Base-by-base conservation (phyloP, 192 early-diverging fungal species). In the Coemansia sp. region DNA sequence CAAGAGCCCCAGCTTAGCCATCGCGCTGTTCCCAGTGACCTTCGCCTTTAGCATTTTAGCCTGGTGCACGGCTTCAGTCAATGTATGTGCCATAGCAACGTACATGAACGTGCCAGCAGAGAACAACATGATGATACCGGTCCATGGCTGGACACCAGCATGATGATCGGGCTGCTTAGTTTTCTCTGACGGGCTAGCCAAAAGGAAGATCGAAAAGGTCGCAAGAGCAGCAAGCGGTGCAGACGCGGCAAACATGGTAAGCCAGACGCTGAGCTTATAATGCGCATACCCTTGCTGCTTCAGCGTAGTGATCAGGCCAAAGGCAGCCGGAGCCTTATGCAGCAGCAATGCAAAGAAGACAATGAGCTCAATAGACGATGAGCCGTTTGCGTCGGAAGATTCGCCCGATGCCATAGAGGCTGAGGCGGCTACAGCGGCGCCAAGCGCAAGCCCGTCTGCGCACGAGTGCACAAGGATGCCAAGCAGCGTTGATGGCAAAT, bases 401-500 rank as follows among this genome's bases (percentile, higher is more conserved):
- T 59, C 49, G 48, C 43, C 52, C 7, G 53, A 42, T 2, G 61
- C 42, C 16, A 70, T 60, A 0, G 75, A 68, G 5, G 67, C 52
- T 2, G 75, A 79, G 10, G 85, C 82, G 0, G 88, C 86, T 1
- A 91, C 90, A 0, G 93, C 92, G 0, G 96, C 94, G 8, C 96
- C 96, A 20, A 98, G 71, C 0, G 96, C 96, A 58, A 98, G 90
- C 3, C 96, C 96, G 71, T 98, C 96, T 1, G 94, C 94, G 12
- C 93, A 93, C 6, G 93, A 92, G 77, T 98, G 96, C 31, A 98
- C 92, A n/a, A 98, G 86, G 29, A 98, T 84, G 59, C 96, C 96
- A n/a, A 98, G 84, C 0, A 93, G 91, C 30, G 93, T 89, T 21
- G 89, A 80, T 43, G 78, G 84, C 63, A 72, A 68, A 51, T 55